Percentiles rank a stretch among this genome's conserved stretches.
These are phyloP conservation scores for Suhomyces yuchorum DNA, from an alignment of 1,139 yeast genomes.

Conservation along the genomic window DNA sequence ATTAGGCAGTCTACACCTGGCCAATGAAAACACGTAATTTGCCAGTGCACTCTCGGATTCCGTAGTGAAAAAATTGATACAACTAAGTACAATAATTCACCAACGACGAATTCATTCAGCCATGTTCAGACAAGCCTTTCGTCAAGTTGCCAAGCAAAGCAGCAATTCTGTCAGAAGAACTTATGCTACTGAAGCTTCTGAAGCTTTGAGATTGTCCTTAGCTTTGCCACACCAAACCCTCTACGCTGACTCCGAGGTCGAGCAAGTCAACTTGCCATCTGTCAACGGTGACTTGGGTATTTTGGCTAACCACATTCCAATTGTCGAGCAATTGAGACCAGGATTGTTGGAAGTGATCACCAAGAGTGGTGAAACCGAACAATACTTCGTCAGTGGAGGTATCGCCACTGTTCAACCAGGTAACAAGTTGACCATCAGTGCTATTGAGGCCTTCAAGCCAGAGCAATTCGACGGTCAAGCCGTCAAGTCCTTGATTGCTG, in stretches of 20 bases:
- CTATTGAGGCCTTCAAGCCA: constrained; percentile 94
- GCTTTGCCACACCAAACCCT: constrained; percentile 85
- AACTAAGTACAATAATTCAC: background rate
- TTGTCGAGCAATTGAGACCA: constrained; percentile 94
- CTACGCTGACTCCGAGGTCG: constrained; percentile 53
- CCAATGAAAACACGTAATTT: constrained; percentile 31
- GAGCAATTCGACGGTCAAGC: constrained; percentile 84
- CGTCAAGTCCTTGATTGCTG: constrained; percentile 80
- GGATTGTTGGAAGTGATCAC: constrained; percentile 93
- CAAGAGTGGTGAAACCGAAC: constrained; percentile 69
- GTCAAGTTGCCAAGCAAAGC: constrained; percentile 68
- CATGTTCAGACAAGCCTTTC: constrained; percentile 72
- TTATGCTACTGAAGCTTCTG: constrained; percentile 83
- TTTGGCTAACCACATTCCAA: constrained; percentile 96
- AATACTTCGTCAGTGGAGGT: constrained; percentile 94
- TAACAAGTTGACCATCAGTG: constrained; percentile 85
- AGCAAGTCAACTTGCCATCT: constrained; percentile 96
- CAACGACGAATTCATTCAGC: constrained; percentile 8
- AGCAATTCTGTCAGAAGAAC: constrained; percentile 69
- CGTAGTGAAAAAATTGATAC: constrained; percentile 14
- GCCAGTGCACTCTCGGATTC: constrained; percentile 14
- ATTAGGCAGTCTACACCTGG: constrained; percentile 31
- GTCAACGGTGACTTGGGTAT: constrained; percentile 97
- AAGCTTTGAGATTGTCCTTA: constrained; percentile 82
- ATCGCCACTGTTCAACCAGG: constrained; percentile 97